phyloP scores from a whole-genome alignment of 2,329 filamentous ascomycete species.

The Paraconiothyrium brasiliense region DNA sequence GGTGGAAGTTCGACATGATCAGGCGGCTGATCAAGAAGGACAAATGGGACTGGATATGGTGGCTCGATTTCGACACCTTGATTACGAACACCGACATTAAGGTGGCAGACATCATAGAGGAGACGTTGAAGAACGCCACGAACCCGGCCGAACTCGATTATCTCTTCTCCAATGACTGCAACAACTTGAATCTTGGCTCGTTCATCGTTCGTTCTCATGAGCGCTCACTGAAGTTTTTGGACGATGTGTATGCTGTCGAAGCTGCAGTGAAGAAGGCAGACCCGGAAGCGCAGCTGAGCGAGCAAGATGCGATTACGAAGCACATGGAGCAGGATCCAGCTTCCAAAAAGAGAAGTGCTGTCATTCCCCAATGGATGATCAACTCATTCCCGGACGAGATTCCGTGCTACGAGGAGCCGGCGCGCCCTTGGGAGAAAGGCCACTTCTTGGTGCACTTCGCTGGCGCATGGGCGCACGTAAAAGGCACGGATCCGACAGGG shows the following conservation, averaged over 20 bases:
- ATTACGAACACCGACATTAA: slow-evolving; percentile 52
- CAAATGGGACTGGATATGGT: slow-evolving; percentile 55
- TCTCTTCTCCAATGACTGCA: slow-evolving; percentile 52
- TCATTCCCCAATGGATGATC: slow-evolving; percentile 49
- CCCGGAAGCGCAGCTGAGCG: slow-evolving; percentile 38
- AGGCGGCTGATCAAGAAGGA: slow-evolving; percentile 44
- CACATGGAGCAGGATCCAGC: slow-evolving; percentile 40
- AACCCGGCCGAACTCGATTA: slow-evolving; percentile 47
- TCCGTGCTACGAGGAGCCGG: slow-evolving; percentile 46
- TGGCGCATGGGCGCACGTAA: slow-evolving; percentile 53
- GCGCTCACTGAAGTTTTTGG: slow-evolving; percentile 47
- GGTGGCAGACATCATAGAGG: slow-evolving; percentile 48
- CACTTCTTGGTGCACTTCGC: slow-evolving; percentile 54
- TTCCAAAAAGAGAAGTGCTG: slow-evolving; percentile 31
- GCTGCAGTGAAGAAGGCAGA: slow-evolving; percentile 34
- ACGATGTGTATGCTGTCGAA: slow-evolving; percentile 37
- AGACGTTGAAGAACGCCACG: slow-evolving; percentile 41
- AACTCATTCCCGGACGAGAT: slow-evolving; percentile 55
- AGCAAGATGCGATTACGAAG: slow-evolving; percentile 51
- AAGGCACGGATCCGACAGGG: slow-evolving; percentile 51
- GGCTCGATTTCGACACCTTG: slow-evolving; percentile 54
- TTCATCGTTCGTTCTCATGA: slow-evolving; percentile 49
- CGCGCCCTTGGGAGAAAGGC: slow-evolving; percentile 44
- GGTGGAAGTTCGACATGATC: slow-evolving; percentile 52
- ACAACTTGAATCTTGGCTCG: slow-evolving; percentile 51